These are phyloP conservation scores for Ogataea trehalophila DNA, from an alignment of 805 yeast genomes.

Conservation along the genomic window DNA sequence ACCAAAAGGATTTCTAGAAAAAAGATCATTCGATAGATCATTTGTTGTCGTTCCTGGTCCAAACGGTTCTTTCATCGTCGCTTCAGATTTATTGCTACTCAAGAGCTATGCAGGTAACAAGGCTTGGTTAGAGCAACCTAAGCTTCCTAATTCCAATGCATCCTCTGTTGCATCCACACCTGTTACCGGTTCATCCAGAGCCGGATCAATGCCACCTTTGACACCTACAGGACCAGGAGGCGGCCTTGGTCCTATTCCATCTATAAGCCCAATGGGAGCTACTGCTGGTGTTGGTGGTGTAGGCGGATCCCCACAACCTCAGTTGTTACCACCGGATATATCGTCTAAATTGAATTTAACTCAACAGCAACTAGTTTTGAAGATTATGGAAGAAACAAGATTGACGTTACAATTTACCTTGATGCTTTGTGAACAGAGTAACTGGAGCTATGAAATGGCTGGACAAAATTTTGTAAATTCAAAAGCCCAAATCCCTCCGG, in stretches of 20 bases:
- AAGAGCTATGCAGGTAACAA: conserved; percentile 52
- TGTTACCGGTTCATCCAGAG: conserved; percentile 11
- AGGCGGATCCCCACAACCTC: neutral
- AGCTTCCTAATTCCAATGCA: conserved; percentile 5
- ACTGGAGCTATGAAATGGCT: conserved; percentile 74
- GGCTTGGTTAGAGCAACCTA: conserved; percentile 43
- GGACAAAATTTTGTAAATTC: conserved; percentile 66
- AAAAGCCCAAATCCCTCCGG: conserved; percentile 46
- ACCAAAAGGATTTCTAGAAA: conserved; percentile 35
- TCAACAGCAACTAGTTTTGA: conserved; percentile 63
- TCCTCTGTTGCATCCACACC: conserved; percentile 15
- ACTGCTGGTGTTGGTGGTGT: neutral
- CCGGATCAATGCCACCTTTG: neutral
- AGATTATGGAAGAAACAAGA: conserved; percentile 65
- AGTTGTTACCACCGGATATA: conserved; percentile 47
- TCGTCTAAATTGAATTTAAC: conserved; percentile 42
- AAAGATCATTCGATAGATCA: conserved; percentile 81
- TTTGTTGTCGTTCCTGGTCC: conserved; percentile 71
- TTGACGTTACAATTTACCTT: conserved; percentile 74
- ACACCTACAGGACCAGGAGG: too few species aligned
- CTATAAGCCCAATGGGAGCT: too few species aligned
- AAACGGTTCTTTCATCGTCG: conserved; percentile 70
- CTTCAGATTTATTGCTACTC: conserved; percentile 74
- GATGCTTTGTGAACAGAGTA: conserved; percentile 83
- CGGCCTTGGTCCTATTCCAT: too few species aligned